These are phyloP conservation scores for Batkoa obscura DNA, from an alignment of 371 early-diverging fungal genomes.

Conservation along the genomic window DNA sequence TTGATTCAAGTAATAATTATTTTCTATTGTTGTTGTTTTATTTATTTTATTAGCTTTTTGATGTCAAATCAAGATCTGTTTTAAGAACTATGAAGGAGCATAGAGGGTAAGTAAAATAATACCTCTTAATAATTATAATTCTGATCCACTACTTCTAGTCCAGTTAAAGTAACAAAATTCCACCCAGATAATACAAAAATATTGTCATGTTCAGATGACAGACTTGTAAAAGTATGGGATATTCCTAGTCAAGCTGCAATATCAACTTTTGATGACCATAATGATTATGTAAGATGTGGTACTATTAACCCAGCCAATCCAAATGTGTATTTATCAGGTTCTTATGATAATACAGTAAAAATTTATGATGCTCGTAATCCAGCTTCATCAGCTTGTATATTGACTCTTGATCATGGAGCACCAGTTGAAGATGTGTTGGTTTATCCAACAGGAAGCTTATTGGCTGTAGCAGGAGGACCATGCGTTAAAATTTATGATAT, in stretches of 20 bases:
- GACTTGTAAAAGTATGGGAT: conserved; percentile 82
- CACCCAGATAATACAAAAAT: conserved; percentile 57
- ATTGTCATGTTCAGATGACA: conserved; percentile 76
- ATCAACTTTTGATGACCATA: conserved; percentile 56
- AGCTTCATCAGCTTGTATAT: conserved; percentile 22
- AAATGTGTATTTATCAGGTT: conserved; percentile 62
- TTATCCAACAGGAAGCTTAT: conserved; percentile 65
- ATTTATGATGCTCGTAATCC: conserved; percentile 70
- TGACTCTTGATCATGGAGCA: conserved; percentile 63
- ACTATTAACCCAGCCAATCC: conserved; percentile 55
- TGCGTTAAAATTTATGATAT: conserved; percentile 77
- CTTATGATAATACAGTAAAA: conserved; percentile 86
- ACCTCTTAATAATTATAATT: background rate
- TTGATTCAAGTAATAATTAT: conserved; percentile 35
- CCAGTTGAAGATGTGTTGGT: conserved; percentile 77
- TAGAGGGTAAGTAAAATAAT: conserved; percentile 29
- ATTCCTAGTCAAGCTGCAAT: conserved; percentile 63
- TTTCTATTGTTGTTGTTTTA: conserved; percentile 3
- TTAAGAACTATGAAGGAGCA: conserved; percentile 73
- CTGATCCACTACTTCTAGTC: conserved; percentile 33
- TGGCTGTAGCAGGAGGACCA: conserved; percentile 61
- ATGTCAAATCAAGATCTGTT: conserved; percentile 59
- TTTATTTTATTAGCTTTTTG: conserved; percentile 26
- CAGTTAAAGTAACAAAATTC: conserved; percentile 67
- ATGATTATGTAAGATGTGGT: conserved; percentile 73